These are phyloP conservation scores for Marsdenia floribunda DNA, from an alignment of 257 asterid genomes.

Conservation along the genomic window DNA sequence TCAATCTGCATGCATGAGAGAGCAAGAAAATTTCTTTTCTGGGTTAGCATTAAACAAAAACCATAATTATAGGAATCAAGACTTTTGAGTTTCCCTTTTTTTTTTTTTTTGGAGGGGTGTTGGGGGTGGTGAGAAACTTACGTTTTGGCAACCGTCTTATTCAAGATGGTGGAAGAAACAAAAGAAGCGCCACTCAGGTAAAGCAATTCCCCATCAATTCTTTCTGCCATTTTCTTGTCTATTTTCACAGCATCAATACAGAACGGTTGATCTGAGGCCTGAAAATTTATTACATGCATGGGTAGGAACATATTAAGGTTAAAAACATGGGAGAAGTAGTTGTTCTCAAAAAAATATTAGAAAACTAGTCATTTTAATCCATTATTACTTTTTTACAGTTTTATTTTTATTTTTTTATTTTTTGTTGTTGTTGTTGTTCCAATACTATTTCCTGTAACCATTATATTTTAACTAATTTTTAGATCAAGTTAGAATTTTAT, in stretches of 20 bases:
- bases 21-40: neutral
- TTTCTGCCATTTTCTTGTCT: conserved; percentile 80
- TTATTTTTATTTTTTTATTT: too few relatives aligned
- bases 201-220: conserved; percentile 74
- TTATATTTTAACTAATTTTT: too few relatives aligned
- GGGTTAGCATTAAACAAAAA: neutral
- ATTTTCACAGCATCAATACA: conserved; percentile 71
- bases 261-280: conserved; percentile 92
- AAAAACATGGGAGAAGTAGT: neutral
- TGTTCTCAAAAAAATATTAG: neutral
- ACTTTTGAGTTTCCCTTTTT: too few relatives aligned
- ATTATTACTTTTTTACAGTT: too few relatives aligned
- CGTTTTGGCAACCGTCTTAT: conserved; percentile 88
- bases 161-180: conserved; percentile 80
- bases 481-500: too few relatives aligned
- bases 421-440: too few relatives aligned
- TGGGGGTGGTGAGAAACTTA: conserved; percentile 14
- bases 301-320: neutral
- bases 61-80: neutral
- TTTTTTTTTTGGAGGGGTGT: neutral
- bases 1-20: conserved; percentile 40
- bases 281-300: neutral
- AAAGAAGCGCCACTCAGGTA: conserved; percentile 86
- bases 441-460: too few relatives aligned
- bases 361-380: too few relatives aligned